These are phyloP conservation scores for Gynandropsis gynandra DNA, from an alignment of 345 rosid genomes.

Conservation along the genomic window DNA sequence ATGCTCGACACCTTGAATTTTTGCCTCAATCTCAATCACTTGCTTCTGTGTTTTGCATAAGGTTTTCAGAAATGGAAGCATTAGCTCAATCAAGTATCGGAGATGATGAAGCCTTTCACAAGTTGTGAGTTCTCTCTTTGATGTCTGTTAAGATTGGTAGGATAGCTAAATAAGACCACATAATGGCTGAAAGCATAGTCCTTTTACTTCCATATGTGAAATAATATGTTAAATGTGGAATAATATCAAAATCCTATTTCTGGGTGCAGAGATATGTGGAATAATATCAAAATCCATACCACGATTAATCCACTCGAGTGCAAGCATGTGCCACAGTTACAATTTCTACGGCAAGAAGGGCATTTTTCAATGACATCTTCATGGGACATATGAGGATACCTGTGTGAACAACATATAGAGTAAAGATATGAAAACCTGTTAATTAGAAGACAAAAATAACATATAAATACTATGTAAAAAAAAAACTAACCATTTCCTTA, in stretches of 20 bases:
- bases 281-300: slow-evolving; percentile 30
- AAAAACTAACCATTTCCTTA: slow-evolving; percentile 50
- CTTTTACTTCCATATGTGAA: neutral
- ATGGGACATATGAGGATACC: slow-evolving; percentile 67
- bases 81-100: slow-evolving; percentile 36
- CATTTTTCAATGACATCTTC: slow-evolving; percentile 47
- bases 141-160: slow-evolving; percentile 37
- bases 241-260: neutral
- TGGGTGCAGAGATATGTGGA: neutral
- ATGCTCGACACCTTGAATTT: slow-evolving; percentile 37
- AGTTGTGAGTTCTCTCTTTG: slow-evolving; percentile 36
- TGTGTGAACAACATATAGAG: slow-evolving; percentile 20
- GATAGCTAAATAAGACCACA: neutral
- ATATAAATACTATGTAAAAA: neutral
- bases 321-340: slow-evolving; percentile 80
- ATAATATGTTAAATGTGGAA: neutral
- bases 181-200: neutral
- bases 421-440: neutral
- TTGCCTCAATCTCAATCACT: slow-evolving; percentile 57
- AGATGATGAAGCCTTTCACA: slow-evolving; percentile 49
- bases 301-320: slow-evolving; percentile 49
- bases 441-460: neutral
- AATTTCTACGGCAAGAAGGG: slow-evolving; percentile 66
- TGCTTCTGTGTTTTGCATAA: slow-evolving; percentile 42
- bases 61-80: slow-evolving; percentile 55